Conservation (phyloP, 1,284 basidiomycete species). For the Ceratobasidium sp. region DNA sequence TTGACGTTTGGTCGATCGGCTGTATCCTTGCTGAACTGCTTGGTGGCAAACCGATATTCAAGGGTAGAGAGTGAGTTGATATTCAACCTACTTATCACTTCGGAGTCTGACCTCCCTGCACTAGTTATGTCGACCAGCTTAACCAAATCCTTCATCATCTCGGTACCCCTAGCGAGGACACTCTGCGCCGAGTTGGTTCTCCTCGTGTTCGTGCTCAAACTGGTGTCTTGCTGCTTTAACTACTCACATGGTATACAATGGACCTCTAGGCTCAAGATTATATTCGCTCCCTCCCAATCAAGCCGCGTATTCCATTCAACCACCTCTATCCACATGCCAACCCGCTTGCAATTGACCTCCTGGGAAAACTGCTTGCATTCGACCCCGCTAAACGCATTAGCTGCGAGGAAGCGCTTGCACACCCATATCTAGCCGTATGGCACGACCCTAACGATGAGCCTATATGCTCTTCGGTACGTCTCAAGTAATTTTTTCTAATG, state of each 20-base stretch:
- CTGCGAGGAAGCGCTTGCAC: conserved; percentile 94
- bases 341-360: conserved; percentile 91
- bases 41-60: conserved; percentile 98
- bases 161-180: conserved; percentile 96
- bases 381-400: conserved; percentile 96
- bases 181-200: conserved; percentile 92
- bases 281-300: conserved; percentile 97
- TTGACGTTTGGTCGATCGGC: conserved; percentile 98
- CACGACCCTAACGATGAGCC: conserved; percentile 95
- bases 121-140: conserved; percentile 95
- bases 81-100: neutral
- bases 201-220: conserved; percentile 68
- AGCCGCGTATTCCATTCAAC: conserved; percentile 90
- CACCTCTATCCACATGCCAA: conserved; percentile 94
- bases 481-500: conserved; percentile 46
- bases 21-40: conserved; percentile 98
- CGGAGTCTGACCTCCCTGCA: neutral
- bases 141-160: conserved; percentile 99
- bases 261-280: conserved; percentile 89
- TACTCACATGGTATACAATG: neutral
- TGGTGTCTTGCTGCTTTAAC: neutral
- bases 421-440: conserved; percentile 95
- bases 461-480: conserved; percentile 71
- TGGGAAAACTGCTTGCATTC: conserved; percentile 92
- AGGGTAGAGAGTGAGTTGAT: conserved; percentile 86